Conservation (phyloP, 2,329 filamentous ascomycete genomes). For the Claviceps cyperi region DNA sequence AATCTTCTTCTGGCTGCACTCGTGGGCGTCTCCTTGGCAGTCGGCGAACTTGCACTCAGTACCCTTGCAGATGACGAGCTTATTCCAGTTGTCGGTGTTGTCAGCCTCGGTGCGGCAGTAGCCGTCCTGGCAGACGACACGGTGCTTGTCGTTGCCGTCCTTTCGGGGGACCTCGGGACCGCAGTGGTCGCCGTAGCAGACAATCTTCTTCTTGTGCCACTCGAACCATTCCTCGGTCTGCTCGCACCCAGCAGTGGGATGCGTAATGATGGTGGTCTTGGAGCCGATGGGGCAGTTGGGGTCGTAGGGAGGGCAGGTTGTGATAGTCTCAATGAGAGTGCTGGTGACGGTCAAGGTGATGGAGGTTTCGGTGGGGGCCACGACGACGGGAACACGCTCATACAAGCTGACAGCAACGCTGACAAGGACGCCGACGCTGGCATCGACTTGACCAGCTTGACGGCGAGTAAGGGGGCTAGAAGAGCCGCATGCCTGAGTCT, state of each 20-base stretch:
- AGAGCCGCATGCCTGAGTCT: slow-evolving; percentile 13
- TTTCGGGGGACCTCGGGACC: slow-evolving; percentile 15
- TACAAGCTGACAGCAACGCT: slow-evolving; percentile 2
- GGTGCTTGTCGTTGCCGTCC: slow-evolving; percentile 13
- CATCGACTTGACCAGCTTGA: not conserved
- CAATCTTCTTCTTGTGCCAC: slow-evolving; percentile 18
- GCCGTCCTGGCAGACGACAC: slow-evolving; percentile 18
- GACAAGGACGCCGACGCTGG: not conserved
- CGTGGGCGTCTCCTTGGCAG: slow-evolving; percentile 8
- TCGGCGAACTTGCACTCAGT: slow-evolving; percentile 15
- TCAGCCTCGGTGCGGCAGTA: slow-evolving; percentile 14
- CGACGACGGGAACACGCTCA: not conserved
- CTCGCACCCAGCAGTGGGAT: slow-evolving; percentile 9
- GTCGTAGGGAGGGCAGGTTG: slow-evolving; percentile 13
- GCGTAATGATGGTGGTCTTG: slow-evolving; percentile 11
- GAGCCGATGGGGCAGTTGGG: slow-evolving; percentile 13
- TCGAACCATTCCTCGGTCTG: slow-evolving; percentile 4
- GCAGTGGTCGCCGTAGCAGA: slow-evolving; percentile 22
- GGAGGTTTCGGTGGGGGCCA: not conserved
- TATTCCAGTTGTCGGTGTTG: slow-evolving; percentile 14
- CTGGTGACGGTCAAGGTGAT: slow-evolving; percentile 15
- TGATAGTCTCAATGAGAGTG: slow-evolving; percentile 16
- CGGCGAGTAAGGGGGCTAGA: not conserved
- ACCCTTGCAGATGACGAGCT: slow-evolving; percentile 16
- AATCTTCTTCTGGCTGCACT: slow-evolving; percentile 17